A percentile compares a stretch with the other conserved stretches of the same genome.
These are phyloP conservation scores for Willaertia magna DNA, from an alignment of 208 protist genomes.

Conservation along the genomic window DNA sequence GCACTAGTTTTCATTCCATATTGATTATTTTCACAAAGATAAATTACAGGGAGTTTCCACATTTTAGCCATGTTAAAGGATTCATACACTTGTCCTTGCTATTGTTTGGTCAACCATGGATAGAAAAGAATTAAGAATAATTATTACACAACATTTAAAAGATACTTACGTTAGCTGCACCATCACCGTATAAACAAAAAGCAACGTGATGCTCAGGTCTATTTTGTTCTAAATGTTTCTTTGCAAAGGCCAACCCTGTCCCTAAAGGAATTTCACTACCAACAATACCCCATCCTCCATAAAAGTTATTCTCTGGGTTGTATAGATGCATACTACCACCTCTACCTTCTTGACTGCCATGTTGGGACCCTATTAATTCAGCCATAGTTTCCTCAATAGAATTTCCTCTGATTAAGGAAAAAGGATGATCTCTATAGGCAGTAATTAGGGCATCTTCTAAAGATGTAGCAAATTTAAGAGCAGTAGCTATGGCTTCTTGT, in stretches of 20 bases:
- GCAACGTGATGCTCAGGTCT: too few relatives aligned
- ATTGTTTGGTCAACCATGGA: too few relatives aligned
- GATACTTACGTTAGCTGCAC: slow-evolving; percentile 94
- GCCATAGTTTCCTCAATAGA: slow-evolving; percentile 51
- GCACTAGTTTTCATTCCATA: slow-evolving; percentile 93
- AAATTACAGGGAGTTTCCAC: slow-evolving; percentile 87
- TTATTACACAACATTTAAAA: too few relatives aligned
- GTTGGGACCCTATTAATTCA: slow-evolving; percentile 78
- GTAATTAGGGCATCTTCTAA: slow-evolving; percentile 81
- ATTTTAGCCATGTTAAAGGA: slow-evolving; percentile 91
- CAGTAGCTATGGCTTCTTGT: slow-evolving; percentile 83
- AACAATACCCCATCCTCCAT: slow-evolving; percentile 94
- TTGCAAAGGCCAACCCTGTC: slow-evolving; percentile 75
- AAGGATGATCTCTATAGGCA: slow-evolving; percentile 86
- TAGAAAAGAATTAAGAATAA: too few relatives aligned
- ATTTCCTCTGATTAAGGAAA: slow-evolving; percentile 71
- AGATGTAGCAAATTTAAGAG: slow-evolving; percentile 73
- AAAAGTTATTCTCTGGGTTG: slow-evolving; percentile 73
- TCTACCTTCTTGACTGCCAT: too few relatives aligned
- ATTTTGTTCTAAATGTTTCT: slow-evolving; percentile 51
- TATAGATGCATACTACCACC: slow-evolving; percentile 98
- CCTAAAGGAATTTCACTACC: slow-evolving; percentile 84
- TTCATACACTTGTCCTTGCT: slow-evolving; percentile 93
- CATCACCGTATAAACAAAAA: slow-evolving; percentile 87
- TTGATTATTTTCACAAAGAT: slow-evolving; percentile 93